A percentile compares a stretch with the other conserved stretches of the same genome.
Conservation (phyloP, 2,329 filamentous ascomycete species). For the Aspergillus hiratsukae region DNA sequence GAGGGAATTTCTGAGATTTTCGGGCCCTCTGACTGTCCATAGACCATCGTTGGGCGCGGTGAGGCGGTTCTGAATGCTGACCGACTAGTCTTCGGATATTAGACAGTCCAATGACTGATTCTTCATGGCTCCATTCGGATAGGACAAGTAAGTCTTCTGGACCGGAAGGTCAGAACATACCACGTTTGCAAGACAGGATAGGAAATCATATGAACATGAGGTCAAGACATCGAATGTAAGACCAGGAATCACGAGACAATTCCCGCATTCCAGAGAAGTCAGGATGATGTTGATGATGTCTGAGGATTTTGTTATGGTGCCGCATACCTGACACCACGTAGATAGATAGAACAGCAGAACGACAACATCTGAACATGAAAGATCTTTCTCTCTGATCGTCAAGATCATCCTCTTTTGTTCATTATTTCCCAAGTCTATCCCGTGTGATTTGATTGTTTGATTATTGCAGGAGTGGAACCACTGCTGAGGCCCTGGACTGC, state of each 20-base stretch:
- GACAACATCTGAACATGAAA: neutral
- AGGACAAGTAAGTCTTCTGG: neutral
- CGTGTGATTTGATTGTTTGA: neutral
- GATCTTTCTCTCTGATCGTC: slow-evolving; percentile 1
- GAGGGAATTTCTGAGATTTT: neutral
- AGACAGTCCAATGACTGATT: neutral
- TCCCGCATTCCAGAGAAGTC: slow-evolving; percentile 8
- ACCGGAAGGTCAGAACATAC: neutral
- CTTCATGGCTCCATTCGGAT: neutral
- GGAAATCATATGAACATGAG: neutral
- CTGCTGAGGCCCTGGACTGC: neutral
- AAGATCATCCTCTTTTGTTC: neutral
- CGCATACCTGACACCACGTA: neutral
- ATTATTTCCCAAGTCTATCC: neutral
- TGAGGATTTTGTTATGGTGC: neutral
- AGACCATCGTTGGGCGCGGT: slow-evolving; percentile 17
- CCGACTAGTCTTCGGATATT: slow-evolving; percentile 7
- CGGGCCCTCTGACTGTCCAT: neutral
- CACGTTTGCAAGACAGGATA: neutral
- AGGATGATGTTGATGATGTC: neutral
- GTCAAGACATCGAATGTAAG: neutral
- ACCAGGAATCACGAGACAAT: slow-evolving; percentile 2
- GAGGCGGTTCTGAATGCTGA: slow-evolving; percentile 13
- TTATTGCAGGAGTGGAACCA: neutral
- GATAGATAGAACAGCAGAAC: neutral